Base-by-base conservation (phyloP, 164 flowering plant genomes). In the Tetrastigma voinierianum region DNA sequence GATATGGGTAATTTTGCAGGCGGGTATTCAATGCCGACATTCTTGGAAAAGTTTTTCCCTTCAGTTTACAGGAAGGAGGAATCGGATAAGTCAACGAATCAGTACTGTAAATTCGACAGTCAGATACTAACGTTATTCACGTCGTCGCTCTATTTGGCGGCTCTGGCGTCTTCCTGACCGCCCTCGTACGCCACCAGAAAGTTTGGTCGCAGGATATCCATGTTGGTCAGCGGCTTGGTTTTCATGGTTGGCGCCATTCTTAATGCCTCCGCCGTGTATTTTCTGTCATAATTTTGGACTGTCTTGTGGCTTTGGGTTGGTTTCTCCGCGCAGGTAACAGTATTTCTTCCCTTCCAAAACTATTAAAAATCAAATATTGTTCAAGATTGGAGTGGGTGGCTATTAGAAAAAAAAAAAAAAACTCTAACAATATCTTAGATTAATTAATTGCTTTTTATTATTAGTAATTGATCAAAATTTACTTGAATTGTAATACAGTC, bases 251-350 rank as follows among this genome's bases (percentile, higher is more conserved):
- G 72, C 12, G 72, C 72, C 2, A 17, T 70, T 55, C 13, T 70
- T 47, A 70, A 70, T 44, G 72, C 57, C 25, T 56, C 57, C 13
- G 72, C 72, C 20, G 6, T 11, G 12, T 11, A 40, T 70, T 15
- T 46, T 67, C 44, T 70, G 72, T 62, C 23, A n/a, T n/a, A n/a
- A 70, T 70, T 20, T 46, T 64, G 72, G 20, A 62, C 67, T 24
- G 47, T 70, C 4, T 45, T 70, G n/a, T 18, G 72, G 72, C 16
- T 70, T 70, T 49, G 72, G 72, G 57, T 70, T 13, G 72, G 72
- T 2, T 70, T 63, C 10, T 57, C 72, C 57, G 63, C 57, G 49
- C 72, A 70, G 72, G 72, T 70, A 23, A 3, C 19, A n/a, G n/a
- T n/a, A n/a, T n/a, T n/a, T n/a, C n/a, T n/a, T n/a, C n/a, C n/a